Evolutionary conservation across 352 stramenopile species (phyloP).

Genomic region (Globisporangium nagaii): DNA sequence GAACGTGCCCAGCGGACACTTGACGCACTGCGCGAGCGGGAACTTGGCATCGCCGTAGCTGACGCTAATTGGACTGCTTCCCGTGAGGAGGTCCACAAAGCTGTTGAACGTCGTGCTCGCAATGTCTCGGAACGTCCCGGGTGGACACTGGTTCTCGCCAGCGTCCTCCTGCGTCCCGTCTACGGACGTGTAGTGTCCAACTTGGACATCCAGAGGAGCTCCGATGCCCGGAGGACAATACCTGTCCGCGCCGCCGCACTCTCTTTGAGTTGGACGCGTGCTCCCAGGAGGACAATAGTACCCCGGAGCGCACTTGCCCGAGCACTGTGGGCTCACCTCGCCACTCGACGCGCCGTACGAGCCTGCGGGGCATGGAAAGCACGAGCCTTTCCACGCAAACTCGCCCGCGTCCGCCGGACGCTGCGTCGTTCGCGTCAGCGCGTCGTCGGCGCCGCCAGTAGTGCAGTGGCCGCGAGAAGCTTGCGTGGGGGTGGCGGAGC

Average conservation of each 20-base stretch:
- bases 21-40: slow-evolving; percentile 46
- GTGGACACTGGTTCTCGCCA: slow-evolving; percentile 35
- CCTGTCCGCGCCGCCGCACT: slow-evolving; percentile 39
- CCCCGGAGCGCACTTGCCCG: slow-evolving; percentile 47
- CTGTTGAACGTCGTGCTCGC: slow-evolving; percentile 15
- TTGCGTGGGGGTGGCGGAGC: slow-evolving; percentile 6
- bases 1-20: slow-evolving; percentile 67
- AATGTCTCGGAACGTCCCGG: slow-evolving; percentile 26
- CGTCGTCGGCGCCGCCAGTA: slow-evolving; percentile 1
- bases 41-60: slow-evolving; percentile 55
- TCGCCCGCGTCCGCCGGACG: slow-evolving; percentile 32
- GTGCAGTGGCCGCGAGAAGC: slow-evolving; percentile 30
- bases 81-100: slow-evolving; percentile 41
- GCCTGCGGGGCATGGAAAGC: slow-evolving; percentile 59
- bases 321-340: slow-evolving; percentile 42
- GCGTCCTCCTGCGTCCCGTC: slow-evolving; percentile 11
- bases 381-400: slow-evolving; percentile 53
- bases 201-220: slow-evolving; percentile 16
- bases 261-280: slow-evolving; percentile 27
- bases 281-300: slow-evolving; percentile 67
- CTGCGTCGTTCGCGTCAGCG: slow-evolving; percentile 22
- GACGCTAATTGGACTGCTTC: slow-evolving; percentile 37
- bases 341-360: slow-evolving; percentile 38
- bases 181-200: slow-evolving; percentile 48
- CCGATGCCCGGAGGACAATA: slow-evolving; percentile 41